Base-by-base conservation (phyloP, 495 filamentous ascomycete species). In the Neurospora tetrasperma region DNA sequence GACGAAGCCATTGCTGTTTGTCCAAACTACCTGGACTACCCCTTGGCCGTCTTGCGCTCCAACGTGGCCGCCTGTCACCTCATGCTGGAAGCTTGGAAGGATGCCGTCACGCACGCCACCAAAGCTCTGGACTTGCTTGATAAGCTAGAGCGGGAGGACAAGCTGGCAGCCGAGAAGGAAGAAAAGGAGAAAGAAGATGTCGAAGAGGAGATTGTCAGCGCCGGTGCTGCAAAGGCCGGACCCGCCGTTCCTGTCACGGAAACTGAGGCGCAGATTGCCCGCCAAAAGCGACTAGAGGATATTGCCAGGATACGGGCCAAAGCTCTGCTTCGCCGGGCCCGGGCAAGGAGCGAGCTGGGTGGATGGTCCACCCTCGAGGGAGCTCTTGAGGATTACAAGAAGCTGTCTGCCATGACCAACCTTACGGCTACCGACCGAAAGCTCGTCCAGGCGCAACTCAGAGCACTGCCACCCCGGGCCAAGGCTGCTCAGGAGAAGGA, bases 1-100 rank as follows among this genome's bases (percentile, higher is more conserved):
- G 92, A 94, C 76, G 88, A 92, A 73, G 96, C 96, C 31, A 85
- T 97, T 2, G 86, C 90, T 41, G 86, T 90, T 23, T 96, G 92
- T 73, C 96, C 96, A 3, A 91, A 88, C 75, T 97, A 97, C 78
- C 89, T 98, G 42, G 92, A 96, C 74, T 96, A 92, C 83, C 94
- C 97, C 78, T 84, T 95, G 76, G 94, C 96, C 27, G 92, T 97
- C 12, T 85, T 98, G 14, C 90, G 89, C 42, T 91, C 90, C 81
- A 98, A 98, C 83, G 89, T 97, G 73, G 86, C 95, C 5, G 96
- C 94, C n/a, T 97, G 93, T 78, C 90, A 97, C 74, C 78, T 98
- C 73, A 96, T 96, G 79, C 84, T 97, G 3, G 86, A 90, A 68
- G 91, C 95, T 73, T 97, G 94, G 90, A 96, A 96, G 74, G 89